Conservation (phyloP, 75 land plant genomes). For the Selaginella tamariscina region DNA sequence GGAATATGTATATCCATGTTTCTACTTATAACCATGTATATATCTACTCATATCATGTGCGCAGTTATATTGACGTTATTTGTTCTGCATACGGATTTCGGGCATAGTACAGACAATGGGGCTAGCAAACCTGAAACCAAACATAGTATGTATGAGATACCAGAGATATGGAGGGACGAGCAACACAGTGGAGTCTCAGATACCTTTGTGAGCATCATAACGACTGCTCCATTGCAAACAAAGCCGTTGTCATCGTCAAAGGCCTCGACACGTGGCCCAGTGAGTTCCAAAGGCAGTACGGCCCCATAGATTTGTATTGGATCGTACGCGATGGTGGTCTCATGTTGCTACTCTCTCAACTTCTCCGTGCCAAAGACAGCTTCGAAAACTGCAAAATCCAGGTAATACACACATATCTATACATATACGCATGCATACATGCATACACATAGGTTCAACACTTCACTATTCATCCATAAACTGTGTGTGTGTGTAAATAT, state of each 20-base stretch:
- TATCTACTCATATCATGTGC: no score
- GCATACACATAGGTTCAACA: no score
- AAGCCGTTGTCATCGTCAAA: conserved; percentile 96
- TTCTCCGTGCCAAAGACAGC: conserved; percentile 83
- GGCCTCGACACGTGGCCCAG: conserved; percentile 99
- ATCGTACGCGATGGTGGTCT: conserved; percentile 98
- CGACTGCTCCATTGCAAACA: conserved; percentile 95
- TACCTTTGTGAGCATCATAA: conserved; percentile 89
- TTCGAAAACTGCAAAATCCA: conserved; percentile 98
- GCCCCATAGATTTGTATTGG: conserved; percentile 97
- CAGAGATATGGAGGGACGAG: conserved; percentile 97
- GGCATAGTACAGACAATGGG: conserved; percentile 98
- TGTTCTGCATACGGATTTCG: no score
- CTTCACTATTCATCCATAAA: no score
- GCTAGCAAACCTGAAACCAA: conserved; percentile 92
- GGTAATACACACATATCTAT: conserved; percentile 2
- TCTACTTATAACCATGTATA: no score
- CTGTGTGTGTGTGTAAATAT: no score
- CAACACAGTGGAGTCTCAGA: conserved; percentile 59
- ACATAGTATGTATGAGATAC: conserved; percentile 99
- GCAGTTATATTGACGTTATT: no score
- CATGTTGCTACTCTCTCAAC: conserved; percentile 94
- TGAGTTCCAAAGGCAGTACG: conserved; percentile 91
- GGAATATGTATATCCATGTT: no score
- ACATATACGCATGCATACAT: neutral